These are phyloP conservation scores for Ceraceosorus bombacis DNA, from an alignment of 1,284 basidiomycete species.

Conservation along the genomic window DNA sequence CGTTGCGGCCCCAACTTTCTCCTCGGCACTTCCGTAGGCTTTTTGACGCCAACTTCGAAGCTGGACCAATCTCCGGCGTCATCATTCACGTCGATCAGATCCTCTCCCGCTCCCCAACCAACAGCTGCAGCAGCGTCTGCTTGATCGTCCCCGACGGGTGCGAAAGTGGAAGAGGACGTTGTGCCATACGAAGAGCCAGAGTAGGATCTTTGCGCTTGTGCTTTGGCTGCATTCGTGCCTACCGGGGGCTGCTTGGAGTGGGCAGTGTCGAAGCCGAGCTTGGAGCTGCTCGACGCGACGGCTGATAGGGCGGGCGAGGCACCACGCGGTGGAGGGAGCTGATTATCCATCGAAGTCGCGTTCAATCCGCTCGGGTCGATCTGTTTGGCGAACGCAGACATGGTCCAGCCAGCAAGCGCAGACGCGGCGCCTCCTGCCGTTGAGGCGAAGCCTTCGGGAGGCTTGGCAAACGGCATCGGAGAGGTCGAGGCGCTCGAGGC, in stretches of 20 bases:
- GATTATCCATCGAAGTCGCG: conserved; percentile 6
- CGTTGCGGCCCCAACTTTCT: conserved; percentile 17
- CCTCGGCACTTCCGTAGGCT: conserved; percentile 15
- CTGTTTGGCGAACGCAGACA: conserved; percentile 18
- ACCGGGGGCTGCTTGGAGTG: too few species aligned
- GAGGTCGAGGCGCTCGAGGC: not conserved
- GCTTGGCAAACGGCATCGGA: not conserved
- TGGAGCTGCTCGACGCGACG: not conserved
- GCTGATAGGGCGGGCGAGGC: not conserved
- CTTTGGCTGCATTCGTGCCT: too few species aligned
- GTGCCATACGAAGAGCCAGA: not conserved
- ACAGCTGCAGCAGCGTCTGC: conserved; percentile 1
- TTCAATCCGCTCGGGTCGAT: not conserved
- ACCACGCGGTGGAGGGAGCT: not conserved
- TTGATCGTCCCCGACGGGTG: not conserved
- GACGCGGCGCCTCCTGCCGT: conserved; percentile 40
- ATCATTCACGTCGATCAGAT: conserved; percentile 39
- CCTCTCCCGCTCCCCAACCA: conserved; percentile 7
- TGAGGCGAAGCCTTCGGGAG: conserved; percentile 17
- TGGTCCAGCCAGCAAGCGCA: conserved; percentile 40
- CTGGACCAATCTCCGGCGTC: conserved; percentile 35
- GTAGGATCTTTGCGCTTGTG: too few species aligned
- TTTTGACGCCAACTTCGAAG: conserved; percentile 27
- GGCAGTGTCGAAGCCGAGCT: not conserved
- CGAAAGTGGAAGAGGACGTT: not conserved